Evolutionary conservation across 2,329 filamentous ascomycete species (phyloP).

Genomic region (Emergomyces orientalis): DNA sequence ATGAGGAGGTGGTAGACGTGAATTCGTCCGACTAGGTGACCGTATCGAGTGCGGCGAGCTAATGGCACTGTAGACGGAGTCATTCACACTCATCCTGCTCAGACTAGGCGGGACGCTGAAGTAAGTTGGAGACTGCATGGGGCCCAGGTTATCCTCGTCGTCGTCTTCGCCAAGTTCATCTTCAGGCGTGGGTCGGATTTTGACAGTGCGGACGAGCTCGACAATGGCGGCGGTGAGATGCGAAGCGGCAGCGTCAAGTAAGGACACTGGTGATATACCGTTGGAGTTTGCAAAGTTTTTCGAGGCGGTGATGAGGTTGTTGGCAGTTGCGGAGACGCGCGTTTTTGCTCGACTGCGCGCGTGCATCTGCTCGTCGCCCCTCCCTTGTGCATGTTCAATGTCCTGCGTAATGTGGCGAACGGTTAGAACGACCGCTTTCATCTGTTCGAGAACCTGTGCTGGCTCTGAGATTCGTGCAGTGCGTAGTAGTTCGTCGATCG

Average conservation of each 20-base stretch:
- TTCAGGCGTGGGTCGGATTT: constrained; percentile 66
- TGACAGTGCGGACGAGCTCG: constrained; percentile 72
- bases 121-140: constrained; percentile 59
- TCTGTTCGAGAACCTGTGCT: constrained; percentile 66
- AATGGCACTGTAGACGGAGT: constrained; percentile 65
- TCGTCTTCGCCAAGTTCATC: constrained; percentile 72
- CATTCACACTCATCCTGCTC: constrained; percentile 51
- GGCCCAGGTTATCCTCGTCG: constrained; percentile 52
- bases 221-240: constrained; percentile 80
- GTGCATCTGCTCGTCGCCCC: constrained; percentile 45
- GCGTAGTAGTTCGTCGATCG: constrained; percentile 81
- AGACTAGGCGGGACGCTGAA: constrained; percentile 49
- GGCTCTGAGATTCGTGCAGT: constrained; percentile 65
- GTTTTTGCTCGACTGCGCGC: constrained; percentile 63
- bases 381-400: constrained; percentile 51
- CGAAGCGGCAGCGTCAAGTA: constrained; percentile 86
- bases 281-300: constrained; percentile 80
- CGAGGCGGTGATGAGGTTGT: constrained; percentile 87
- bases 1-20: constrained; percentile 21
- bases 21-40: constrained; percentile 26
- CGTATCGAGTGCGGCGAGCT: constrained; percentile 52
- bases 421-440: constrained; percentile 75
- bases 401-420: constrained; percentile 80
- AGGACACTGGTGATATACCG: constrained; percentile 82
- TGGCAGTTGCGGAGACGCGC: constrained; percentile 83